Percentiles rank a stretch among this genome's conserved stretches.
Evolutionary conservation across 345 rosid genomes (phyloP).

Genomic region (Cochlearia excelsa): DNA sequence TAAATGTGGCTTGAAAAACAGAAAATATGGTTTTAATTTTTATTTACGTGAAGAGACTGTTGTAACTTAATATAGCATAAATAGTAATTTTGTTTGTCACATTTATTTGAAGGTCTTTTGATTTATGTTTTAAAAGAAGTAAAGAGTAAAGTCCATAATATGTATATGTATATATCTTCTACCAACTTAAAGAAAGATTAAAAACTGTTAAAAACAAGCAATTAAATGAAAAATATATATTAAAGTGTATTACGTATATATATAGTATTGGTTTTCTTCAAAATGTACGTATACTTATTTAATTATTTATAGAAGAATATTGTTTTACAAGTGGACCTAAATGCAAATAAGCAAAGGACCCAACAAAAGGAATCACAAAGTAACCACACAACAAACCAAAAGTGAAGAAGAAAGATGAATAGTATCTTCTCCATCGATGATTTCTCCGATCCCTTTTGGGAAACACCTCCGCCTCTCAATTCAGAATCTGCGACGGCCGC

Average conservation of each 20-base stretch:
- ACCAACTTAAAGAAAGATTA: too few relatives aligned
- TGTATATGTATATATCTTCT: too few relatives aligned
- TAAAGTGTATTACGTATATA: too few relatives aligned
- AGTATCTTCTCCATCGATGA: constrained; percentile 62
- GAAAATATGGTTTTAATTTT: too few relatives aligned
- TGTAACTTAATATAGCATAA: constrained; percentile 12
- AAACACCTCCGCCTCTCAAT: constrained; percentile 36
- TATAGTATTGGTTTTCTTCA: too few relatives aligned
- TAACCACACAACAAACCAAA: not conserved
- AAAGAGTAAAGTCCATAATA: not conserved
- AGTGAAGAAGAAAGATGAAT: constrained; percentile 38
- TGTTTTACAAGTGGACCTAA: constrained; percentile 19
- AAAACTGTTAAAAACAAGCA: too few relatives aligned
- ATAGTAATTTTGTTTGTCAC: constrained; percentile 10
- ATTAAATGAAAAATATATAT: too few relatives aligned
- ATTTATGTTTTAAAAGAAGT: not conserved
- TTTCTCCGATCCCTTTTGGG: constrained; percentile 70
- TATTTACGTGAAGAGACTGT: not conserved
- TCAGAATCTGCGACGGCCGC: constrained; percentile 10
- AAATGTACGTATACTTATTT: too few relatives aligned
- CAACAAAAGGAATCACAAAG: constrained; percentile 29
- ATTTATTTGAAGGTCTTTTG: not conserved
- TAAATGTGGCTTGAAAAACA: too few relatives aligned
- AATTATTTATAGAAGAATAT: constrained; percentile 4
- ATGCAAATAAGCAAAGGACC: constrained; percentile 20